Evolutionary conservation across 768 basidiomycete genomes (phyloP), one percentile per base, ranked within the genome.

Genomic region (Rhodotorula toruloides): DNA sequence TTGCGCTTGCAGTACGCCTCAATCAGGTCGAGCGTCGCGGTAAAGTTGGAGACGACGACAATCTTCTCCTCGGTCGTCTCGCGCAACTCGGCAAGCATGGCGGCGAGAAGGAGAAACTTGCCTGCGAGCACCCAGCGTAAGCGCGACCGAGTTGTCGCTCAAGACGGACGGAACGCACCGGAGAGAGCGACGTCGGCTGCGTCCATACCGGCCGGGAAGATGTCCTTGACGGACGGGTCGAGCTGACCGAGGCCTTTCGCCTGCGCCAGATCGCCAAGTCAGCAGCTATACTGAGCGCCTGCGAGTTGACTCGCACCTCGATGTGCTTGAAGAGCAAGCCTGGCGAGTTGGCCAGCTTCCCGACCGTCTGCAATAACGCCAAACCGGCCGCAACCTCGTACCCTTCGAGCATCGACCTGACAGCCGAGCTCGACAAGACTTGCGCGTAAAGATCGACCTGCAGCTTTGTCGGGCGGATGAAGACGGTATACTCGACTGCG

Each of bases 401-500:
- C 55, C 85, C 84, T 70, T 86, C 82, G 34, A 87, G 83, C 11
- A 93, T 79, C 54, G 83, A 82, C 65, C 87, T 84, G 34, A 92
- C 77, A 63, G 84, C 84, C 56, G 86, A 84, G 0, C 86, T 85
- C 36, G 84, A 81, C 12, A 99, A 83, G 17, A 97, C 85, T 48
- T 82, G 85, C 16, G 81, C 79, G 73, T 92, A 91, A 73, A 98
- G 87, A 19, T 83, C 80, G 11, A 89, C 77, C 73, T 99, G 94
- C 25, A 96, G 79, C n/a, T 78, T 54, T 1, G 91, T 92, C 0
- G 96, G 94, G 10, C 86, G 86, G 37, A 96, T 82, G 76, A 98
- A 98, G n/a, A 98, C 86, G n/a, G 94, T 88, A 75, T 94, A 97
- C 85, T 99, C 96, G 75, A 89, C 94, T 98, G 69, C 13, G 43